A percentile compares a stretch with the other conserved stretches of the same genome.
Evolutionary conservation across 352 stramenopile genomes (phyloP).

Genomic region (Globisporangium paroecandrum): DNA sequence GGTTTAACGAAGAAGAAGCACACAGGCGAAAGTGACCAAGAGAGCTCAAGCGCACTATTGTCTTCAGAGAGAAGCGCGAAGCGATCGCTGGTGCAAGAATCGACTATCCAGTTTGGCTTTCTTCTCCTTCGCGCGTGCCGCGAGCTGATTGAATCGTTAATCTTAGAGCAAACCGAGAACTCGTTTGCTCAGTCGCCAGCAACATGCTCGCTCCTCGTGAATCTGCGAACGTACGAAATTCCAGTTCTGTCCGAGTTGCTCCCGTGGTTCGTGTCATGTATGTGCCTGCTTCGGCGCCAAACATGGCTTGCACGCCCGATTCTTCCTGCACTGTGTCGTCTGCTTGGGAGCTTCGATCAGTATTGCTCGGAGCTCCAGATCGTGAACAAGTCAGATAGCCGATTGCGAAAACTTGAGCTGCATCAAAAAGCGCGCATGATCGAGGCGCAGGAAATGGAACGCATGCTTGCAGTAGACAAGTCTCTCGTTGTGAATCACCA

Average conservation of each 20-base stretch:
- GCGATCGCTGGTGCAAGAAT: conserved; percentile 64
- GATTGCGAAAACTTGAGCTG: conserved; percentile 60
- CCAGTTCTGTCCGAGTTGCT: conserved; percentile 64
- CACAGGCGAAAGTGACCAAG: conserved; percentile 8
- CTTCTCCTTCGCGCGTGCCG: conserved; percentile 62
- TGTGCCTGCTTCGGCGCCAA: conserved; percentile 79
- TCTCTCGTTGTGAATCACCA: conserved; percentile 41
- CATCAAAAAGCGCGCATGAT: conserved; percentile 55
- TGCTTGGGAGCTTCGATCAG: conserved; percentile 66
- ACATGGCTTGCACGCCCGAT: conserved; percentile 73
- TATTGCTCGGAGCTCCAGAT: conserved; percentile 66
- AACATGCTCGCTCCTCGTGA: conserved; percentile 28
- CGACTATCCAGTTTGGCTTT: conserved; percentile 59
- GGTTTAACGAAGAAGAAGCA: conserved; percentile 51
- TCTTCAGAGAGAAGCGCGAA: conserved; percentile 13
- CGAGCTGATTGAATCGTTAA: conserved; percentile 41
- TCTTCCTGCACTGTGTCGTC: conserved; percentile 55
- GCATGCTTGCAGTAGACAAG: conserved; percentile 45
- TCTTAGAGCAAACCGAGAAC: conserved; percentile 47
- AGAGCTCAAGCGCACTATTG: neutral
- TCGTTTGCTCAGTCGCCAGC: conserved; percentile 33
- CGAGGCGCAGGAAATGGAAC: conserved; percentile 65
- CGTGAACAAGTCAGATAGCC: conserved; percentile 59
- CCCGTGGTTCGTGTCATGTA: conserved; percentile 73
- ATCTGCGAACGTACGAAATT: conserved; percentile 34